phyloP scores from a whole-genome alignment of 2,329 filamentous ascomycete genomes.

The Berkeleyomyces basicola region DNA sequence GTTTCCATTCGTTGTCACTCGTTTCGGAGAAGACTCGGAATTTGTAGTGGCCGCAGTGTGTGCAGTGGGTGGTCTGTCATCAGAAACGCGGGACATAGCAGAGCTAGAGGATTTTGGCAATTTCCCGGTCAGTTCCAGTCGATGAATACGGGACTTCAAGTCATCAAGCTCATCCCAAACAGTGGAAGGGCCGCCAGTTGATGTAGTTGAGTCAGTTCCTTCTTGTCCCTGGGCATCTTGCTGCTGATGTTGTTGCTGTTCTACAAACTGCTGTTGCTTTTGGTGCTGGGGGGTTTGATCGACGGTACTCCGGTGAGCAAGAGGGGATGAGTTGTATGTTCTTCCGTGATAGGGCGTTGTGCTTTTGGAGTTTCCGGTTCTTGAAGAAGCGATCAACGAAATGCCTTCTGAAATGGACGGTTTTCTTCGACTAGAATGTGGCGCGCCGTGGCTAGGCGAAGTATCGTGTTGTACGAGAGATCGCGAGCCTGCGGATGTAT shows the following conservation, averaged over 20 bases:
- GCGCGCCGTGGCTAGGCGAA: constrained; percentile 17
- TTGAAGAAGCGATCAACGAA: constrained; percentile 22
- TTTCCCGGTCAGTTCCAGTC: constrained; percentile 79
- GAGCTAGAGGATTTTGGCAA: constrained; percentile 67
- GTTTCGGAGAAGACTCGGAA: constrained; percentile 70
- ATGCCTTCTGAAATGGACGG: constrained; percentile 34
- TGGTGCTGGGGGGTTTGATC: constrained; percentile 19
- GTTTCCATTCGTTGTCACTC: constrained; percentile 24
- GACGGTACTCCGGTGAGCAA: constrained; percentile 29
- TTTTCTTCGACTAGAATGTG: constrained; percentile 18
- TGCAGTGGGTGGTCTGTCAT: constrained; percentile 76
- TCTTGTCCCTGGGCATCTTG: constrained; percentile 32
- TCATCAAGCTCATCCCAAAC: constrained; percentile 98
- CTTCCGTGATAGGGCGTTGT: constrained; percentile 24
- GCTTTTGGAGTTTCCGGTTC: constrained; percentile 29
- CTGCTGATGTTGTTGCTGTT: constrained; percentile 16
- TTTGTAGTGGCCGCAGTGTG: constrained; percentile 82
- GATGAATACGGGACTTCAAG: constrained; percentile 79
- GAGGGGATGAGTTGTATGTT: constrained; percentile 42
- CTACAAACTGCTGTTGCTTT: constrained; percentile 15
- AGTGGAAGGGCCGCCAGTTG: constrained; percentile 75
- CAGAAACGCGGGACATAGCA: constrained; percentile 55
- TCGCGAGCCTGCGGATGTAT: constrained; percentile 27
- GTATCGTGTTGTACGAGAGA: constrained; percentile 32
- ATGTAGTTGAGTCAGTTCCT: constrained; percentile 72